phyloP scores from a whole-genome alignment of 768 basidiomycete species.

The Gloeophyllum trabeum region DNA sequence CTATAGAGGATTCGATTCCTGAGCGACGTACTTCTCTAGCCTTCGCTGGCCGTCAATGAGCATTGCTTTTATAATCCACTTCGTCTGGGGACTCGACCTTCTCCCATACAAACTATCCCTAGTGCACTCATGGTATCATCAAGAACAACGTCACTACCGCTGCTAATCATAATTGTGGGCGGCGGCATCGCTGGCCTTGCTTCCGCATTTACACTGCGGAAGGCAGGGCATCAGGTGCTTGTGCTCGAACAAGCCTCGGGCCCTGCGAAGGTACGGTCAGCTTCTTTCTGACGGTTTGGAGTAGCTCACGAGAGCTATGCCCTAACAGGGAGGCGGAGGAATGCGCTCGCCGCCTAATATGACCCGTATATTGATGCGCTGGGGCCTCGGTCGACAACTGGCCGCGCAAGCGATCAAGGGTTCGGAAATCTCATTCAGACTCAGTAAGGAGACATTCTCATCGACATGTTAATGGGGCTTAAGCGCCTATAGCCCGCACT shows the following conservation, averaged over 20 bases:
- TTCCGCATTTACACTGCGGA: background rate
- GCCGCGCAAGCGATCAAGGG: background rate
- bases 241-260: background rate
- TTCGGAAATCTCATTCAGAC: background rate
- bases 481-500: background rate
- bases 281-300: background rate
- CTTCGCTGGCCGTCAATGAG: too few species aligned
- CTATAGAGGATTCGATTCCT: too few species aligned
- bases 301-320: background rate
- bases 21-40: too few species aligned
- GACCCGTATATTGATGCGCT: background rate
- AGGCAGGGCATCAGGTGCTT: background rate
- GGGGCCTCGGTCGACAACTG: background rate
- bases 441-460: background rate
- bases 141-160: background rate
- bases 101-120: too few species aligned
- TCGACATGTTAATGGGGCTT: background rate
- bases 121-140: too few species aligned
- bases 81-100: too few species aligned
- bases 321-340: background rate
- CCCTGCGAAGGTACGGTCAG: background rate
- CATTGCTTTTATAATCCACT: too few species aligned
- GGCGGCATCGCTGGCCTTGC: background rate
- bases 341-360: background rate
- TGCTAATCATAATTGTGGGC: background rate